Conservation (phyloP, 805 yeast species). For the Alloascoidea hylecoeti region DNA sequence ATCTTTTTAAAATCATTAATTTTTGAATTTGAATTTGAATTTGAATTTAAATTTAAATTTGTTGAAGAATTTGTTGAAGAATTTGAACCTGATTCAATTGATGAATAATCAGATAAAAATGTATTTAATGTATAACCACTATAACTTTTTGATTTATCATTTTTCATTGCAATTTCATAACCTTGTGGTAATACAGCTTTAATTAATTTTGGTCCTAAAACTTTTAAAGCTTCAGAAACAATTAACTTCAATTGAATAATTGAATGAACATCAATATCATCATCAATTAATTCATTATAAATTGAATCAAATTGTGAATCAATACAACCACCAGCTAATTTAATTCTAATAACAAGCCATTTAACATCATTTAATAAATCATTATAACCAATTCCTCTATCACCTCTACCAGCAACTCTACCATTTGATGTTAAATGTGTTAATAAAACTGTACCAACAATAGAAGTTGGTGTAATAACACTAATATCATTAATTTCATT, state of each 20-base stretch:
- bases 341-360: slow-evolving; percentile 19
- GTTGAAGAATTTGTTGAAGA: background rate
- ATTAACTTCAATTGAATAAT: slow-evolving; percentile 16
- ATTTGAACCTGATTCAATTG: no score
- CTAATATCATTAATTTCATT: slow-evolving; percentile 36
- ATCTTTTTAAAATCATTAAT: no score
- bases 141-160: background rate
- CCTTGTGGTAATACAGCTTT: slow-evolving; percentile 15
- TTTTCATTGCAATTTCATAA: background rate
- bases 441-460: slow-evolving; percentile 31
- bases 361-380: slow-evolving; percentile 19
- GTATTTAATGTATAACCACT: background rate
- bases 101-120: background rate
- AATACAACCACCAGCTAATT: slow-evolving; percentile 22
- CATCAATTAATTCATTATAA: slow-evolving; percentile 18
- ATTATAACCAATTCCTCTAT: slow-evolving; percentile 19
- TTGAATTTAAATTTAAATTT: no score
- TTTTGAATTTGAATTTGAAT: no score
- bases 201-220: slow-evolving; percentile 22
- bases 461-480: slow-evolving; percentile 37
- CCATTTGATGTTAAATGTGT: slow-evolving; percentile 10
- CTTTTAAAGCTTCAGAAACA: slow-evolving; percentile 21
- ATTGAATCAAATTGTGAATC: slow-evolving; percentile 19
- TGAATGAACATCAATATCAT: slow-evolving; percentile 20
- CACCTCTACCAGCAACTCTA: slow-evolving; percentile 14